phyloP scores from a whole-genome alignment of 345 rosid genomes.

The Trapa bicornis region DNA sequence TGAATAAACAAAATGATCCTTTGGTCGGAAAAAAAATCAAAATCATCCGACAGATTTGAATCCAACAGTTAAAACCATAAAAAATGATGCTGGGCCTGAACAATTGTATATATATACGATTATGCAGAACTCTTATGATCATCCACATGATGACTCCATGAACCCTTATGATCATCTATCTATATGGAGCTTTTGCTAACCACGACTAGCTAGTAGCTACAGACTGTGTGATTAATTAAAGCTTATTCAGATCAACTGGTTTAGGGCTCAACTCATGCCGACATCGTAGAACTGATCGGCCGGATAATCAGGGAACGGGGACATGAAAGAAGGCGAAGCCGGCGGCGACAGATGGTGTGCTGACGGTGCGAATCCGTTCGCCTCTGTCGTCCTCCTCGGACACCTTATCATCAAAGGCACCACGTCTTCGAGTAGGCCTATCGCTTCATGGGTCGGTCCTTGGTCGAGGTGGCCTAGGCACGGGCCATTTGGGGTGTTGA shows the following conservation, averaged over 20 bases:
- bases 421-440: constrained; percentile 50
- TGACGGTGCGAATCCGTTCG: constrained; percentile 17
- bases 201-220: neutral
- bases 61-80: too few species aligned
- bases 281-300: constrained; percentile 2
- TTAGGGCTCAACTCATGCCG: neutral
- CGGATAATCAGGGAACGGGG: constrained; percentile 28
- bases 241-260: neutral
- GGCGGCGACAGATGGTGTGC: constrained; percentile 23
- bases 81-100: too few species aligned
- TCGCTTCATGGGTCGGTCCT: constrained; percentile 5
- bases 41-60: too few species aligned
- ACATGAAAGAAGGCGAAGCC: constrained; percentile 33
- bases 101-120: too few species aligned
- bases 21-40: too few species aligned
- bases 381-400: constrained; percentile 13
- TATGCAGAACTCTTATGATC: too few species aligned
- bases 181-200: neutral
- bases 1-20: too few species aligned
- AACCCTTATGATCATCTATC: neutral
- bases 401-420: constrained; percentile 51
- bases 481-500: neutral
- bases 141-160: neutral
- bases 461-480: neutral
- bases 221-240: neutral